Base-by-base conservation (phyloP, 331 rosid genomes). In the Saraca asoca region DNA sequence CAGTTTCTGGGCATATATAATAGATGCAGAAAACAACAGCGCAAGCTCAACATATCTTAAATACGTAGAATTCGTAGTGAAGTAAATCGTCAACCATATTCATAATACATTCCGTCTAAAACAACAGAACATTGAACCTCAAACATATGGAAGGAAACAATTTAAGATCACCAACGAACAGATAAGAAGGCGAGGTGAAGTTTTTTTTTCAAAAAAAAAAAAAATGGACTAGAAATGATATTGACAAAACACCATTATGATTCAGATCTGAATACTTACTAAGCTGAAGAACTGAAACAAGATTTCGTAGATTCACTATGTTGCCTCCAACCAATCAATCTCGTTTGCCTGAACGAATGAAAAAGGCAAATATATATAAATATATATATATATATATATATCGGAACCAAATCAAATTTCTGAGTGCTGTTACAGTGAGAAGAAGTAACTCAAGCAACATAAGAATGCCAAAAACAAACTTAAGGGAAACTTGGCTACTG, bases 221-320 rank as follows among this genome's bases (percentile, higher is more conserved):
- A 5, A 24, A 64, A 43, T 39, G 31, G 66, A 62, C 61, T 64
- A 42, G 43, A 19, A 63, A 46, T 18, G 12, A 9, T 7, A 15
- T 14, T 68, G 62, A 50, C 20, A 60, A 62, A 76, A 64, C 70
- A 58, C 37, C 72, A 69, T 55, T 20, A 49, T 15, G 82, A 71
- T 79, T 86, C 86, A 88, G 95, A 91, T 91, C 93, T 81, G 87
- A 66, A 54, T 52, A 79, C 95, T 85, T 78, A 85, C 95, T 41
- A 35, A 71, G 77, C 71, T 59, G 70, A 78, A 76, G 79, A 75
- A 77, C 84, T 79, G 72, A 58, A 56, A 53, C 70, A 69, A 39
- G 61, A 58, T 52, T 58, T 48, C 63, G 39, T 6, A 70, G 71
- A 85, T 78, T 80, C 82, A 76, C 31, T 71, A 60, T 67, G 51